phyloP scores from a whole-genome alignment of 441 rosid genomes.

The Euphorbia schlechtendalii region DNA sequence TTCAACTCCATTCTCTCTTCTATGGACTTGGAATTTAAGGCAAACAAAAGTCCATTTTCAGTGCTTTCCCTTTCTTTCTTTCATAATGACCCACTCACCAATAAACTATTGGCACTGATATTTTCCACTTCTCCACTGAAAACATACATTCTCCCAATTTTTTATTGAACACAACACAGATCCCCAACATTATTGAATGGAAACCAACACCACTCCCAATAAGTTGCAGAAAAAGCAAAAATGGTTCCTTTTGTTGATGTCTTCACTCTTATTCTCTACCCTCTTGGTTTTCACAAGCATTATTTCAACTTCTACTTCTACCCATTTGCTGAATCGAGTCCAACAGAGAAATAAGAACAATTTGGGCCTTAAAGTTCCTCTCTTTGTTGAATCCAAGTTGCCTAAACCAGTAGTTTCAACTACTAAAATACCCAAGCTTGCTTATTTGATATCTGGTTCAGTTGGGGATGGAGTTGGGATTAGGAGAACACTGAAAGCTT shows the following conservation, averaged over 20 bases:
- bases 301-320: slow-evolving; percentile 25
- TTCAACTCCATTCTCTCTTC: no score
- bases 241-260: slow-evolving; percentile 34
- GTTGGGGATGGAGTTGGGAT: slow-evolving; percentile 19
- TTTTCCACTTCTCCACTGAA: neutral
- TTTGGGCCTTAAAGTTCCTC: slow-evolving; percentile 26
- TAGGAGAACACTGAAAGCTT: slow-evolving; percentile 19
- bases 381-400: slow-evolving; percentile 21
- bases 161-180: slow-evolving; percentile 6
- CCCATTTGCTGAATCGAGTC: slow-evolving; percentile 20
- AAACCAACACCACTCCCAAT: slow-evolving; percentile 17
- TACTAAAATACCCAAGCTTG: slow-evolving; percentile 15
- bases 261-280: slow-evolving; percentile 36
- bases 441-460: slow-evolving; percentile 26
- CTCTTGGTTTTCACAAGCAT: slow-evolving; percentile 28
- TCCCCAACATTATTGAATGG: slow-evolving; percentile 14
- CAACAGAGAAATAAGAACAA: slow-evolving; percentile 10
- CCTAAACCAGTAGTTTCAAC: neutral
- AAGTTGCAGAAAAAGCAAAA: slow-evolving; percentile 36
- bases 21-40: neutral
- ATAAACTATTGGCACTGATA: neutral
- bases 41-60: neutral
- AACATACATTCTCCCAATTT: neutral
- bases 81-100: neutral
- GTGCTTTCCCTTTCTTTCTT: neutral